These are phyloP conservation scores for Nothophytophthora sp. DNA, from an alignment of 352 stramenopile genomes.

Conservation along the genomic window DNA sequence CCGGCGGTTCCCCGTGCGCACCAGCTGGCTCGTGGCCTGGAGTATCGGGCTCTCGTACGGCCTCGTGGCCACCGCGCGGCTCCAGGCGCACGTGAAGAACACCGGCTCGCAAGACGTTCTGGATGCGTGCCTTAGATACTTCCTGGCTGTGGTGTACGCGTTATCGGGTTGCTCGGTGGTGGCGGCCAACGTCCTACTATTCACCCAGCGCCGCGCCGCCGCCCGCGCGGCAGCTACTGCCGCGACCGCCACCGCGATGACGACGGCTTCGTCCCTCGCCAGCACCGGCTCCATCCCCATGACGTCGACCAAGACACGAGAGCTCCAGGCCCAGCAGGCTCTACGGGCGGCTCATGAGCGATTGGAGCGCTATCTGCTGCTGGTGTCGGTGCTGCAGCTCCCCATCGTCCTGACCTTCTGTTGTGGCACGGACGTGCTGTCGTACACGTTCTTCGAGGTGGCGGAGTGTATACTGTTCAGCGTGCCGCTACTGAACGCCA, in stretches of 20 bases:
- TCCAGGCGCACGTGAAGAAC: constrained; percentile 23
- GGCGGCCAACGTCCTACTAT: constrained; percentile 34
- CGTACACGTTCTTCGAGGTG: constrained; percentile 32
- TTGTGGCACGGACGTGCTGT: constrained; percentile 23
- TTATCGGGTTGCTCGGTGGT: constrained; percentile 34
- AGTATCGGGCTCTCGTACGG: constrained; percentile 41
- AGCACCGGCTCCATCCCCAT: constrained; percentile 10
- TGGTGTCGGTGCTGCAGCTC: constrained; percentile 45
- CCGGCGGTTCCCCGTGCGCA: constrained; percentile 42
- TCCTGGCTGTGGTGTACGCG: constrained; percentile 30
- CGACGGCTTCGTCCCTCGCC: constrained; percentile 14
- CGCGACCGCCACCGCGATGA: constrained; percentile 7
- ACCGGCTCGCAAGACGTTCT: constrained; percentile 8
- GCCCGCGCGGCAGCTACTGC: constrained; percentile 11
- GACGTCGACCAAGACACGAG: constrained; percentile 29
- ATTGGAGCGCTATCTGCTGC: constrained; percentile 51
- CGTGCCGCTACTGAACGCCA: constrained; percentile 53
- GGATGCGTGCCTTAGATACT: constrained; percentile 25
- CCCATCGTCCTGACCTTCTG: constrained; percentile 49
- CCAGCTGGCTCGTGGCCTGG: constrained; percentile 52
- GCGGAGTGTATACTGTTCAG: constrained; percentile 43
- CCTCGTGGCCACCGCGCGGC: constrained; percentile 34
- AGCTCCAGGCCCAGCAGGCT: constrained; percentile 27
- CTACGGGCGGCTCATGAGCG: constrained; percentile 36
- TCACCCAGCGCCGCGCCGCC: constrained; percentile 13